Percentiles rank a stretch among this genome's conserved stretches.
These are phyloP conservation scores for Cystobasidium onofrii DNA, from an alignment of 768 basidiomycete species.

Conservation along the genomic window DNA sequence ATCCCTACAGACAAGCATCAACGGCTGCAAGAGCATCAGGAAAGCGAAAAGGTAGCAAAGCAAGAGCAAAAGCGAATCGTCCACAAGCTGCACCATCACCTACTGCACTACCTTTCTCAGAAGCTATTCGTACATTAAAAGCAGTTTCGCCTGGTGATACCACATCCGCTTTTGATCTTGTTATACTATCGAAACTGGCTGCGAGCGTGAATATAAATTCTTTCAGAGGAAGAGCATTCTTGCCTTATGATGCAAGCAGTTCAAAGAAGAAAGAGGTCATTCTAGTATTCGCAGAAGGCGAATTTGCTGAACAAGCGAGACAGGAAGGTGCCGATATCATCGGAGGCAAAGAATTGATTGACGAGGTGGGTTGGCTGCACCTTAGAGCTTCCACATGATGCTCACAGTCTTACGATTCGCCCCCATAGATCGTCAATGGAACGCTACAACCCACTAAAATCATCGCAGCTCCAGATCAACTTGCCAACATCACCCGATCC, in stretches of 20 bases:
- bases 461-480: conserved; percentile 70
- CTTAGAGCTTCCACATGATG: conserved; percentile 17
- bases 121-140: conserved; percentile 10
- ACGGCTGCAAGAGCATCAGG: background rate
- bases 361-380: conserved; percentile 56
- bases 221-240: conserved; percentile 77
- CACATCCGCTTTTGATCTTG: conserved; percentile 16
- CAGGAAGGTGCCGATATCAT: conserved; percentile 81
- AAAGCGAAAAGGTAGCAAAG: background rate
- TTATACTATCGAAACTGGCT: conserved; percentile 5
- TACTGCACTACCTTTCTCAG: conserved; percentile 1
- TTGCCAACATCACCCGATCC: conserved; percentile 62
- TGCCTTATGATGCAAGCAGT: conserved; percentile 58
- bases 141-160: conserved; percentile 13
- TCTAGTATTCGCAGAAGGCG: conserved; percentile 86
- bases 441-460: conserved; percentile 72
- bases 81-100: conserved; percentile 2
- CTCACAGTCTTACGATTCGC: background rate
- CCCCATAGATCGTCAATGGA: conserved; percentile 60
- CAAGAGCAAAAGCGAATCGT: background rate
- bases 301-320: conserved; percentile 70
- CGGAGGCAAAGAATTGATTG: conserved; percentile 79
- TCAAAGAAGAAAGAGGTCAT: conserved; percentile 63
- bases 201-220: conserved; percentile 55
- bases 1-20: background rate